A percentile compares a stretch with the other conserved stretches of the same genome.
Conservation (phyloP, 257 asterid species). For the Agastache rugosa region DNA sequence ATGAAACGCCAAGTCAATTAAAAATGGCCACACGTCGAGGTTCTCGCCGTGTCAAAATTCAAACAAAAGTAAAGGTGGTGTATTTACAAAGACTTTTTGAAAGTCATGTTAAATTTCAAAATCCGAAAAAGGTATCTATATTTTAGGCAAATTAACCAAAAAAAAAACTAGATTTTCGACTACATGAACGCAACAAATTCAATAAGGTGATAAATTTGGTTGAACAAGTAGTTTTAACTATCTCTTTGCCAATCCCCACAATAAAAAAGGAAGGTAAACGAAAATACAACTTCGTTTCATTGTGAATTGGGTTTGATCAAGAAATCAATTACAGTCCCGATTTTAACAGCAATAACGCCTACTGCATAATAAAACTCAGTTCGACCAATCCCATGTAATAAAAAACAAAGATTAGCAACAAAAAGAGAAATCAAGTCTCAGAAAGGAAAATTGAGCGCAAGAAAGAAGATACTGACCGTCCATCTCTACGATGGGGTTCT, state of each 20-base stretch:
- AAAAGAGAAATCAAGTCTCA: background rate
- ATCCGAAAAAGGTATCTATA: too few species aligned
- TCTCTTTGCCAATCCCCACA: background rate
- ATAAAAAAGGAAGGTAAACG: background rate
- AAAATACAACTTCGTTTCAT: background rate
- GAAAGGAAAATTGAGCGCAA: background rate
- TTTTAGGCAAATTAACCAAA: too few species aligned
- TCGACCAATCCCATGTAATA: background rate
- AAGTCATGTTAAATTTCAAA: too few species aligned
- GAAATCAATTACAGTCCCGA: too few species aligned
- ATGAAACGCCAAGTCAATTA: too few species aligned
- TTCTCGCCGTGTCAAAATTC: too few species aligned
- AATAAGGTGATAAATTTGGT: conserved; percentile 1
- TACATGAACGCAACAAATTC: conserved; percentile 1
- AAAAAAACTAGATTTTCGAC: background rate
- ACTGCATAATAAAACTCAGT: too few species aligned
- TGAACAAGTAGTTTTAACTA: background rate
- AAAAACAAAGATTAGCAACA: conserved; percentile 3
- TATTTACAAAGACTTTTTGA: too few species aligned
- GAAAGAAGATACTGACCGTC: conserved; percentile 48
- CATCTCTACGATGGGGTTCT: conserved; percentile 69
- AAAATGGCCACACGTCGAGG: too few species aligned
- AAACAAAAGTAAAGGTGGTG: too few species aligned
- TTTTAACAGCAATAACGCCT: too few species aligned
- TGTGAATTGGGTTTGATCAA: too few species aligned